Base-by-base conservation (phyloP, 2,329 filamentous ascomycete species). In the Ciborinia camelliae region DNA sequence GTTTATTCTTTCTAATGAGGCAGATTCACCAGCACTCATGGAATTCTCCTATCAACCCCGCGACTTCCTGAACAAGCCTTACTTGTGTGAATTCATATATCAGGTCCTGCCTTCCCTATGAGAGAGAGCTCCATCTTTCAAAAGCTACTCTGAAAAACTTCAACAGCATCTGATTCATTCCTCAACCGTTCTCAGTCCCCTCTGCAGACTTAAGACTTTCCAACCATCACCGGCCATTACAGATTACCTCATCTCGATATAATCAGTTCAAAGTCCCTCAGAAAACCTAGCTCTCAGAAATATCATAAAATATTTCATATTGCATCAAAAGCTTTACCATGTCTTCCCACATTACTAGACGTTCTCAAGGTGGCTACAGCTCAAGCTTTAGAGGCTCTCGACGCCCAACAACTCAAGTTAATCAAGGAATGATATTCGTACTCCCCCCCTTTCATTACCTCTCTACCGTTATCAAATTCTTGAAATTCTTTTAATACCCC, bases 401-500 rank as follows among this genome's bases (percentile, higher is more conserved):
- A 53, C 64, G 61, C n/a, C 54, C 69, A 43, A 50, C 65, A 67
- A 69, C 68, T 67, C 71, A 73, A 70, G 72, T 73, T 70, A 73
- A 71, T 73, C 59, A 68, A 65, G 71, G 70, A 52, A 65, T 73
- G n/a, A 69, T 72, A 61, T 73, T 73, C 65, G 70, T 73, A 73
- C 66, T 52, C n/a, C 50, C 48, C 43, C 61, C 68, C 66, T 64
- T 68, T 48, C 61, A 35, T 20, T 63, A 43, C 35, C 18, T 12
- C 45, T 52, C 7, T 30, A 43, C 39, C 20, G 10, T n/a, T 20
- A 12, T 4, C 28, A 32, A 3, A n/a, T 12, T 3, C 9, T 10
- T 9, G 4, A n/a, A 3, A n/a, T 0, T 51, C 8, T n/a, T 12
- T 7, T 20, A 12, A n/a, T 51, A 20, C 15, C 15, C 8, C 14